Evolutionary conservation across 495 filamentous ascomycete species (phyloP).

Genomic region (Daldinia loculata): DNA sequence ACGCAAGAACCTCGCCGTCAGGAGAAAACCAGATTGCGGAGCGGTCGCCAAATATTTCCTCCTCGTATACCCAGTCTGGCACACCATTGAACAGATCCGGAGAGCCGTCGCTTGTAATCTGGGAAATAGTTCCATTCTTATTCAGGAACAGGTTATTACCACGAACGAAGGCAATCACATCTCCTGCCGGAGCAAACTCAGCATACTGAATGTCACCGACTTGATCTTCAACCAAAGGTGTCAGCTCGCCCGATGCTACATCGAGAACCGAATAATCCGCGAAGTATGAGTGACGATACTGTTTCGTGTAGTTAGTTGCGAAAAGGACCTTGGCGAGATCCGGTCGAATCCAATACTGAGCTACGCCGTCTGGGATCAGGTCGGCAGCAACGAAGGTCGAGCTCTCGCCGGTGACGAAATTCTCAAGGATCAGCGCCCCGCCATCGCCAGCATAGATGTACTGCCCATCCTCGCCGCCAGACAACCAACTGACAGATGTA

Average conservation of each 20-base stretch:
- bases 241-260: slow-evolving; percentile 53
- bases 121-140: slow-evolving; percentile 54
- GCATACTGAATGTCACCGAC: slow-evolving; percentile 66
- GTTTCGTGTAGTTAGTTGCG: slow-evolving; percentile 63
- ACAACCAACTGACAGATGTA: slow-evolving; percentile 58
- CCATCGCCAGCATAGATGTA: slow-evolving; percentile 56
- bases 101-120: slow-evolving; percentile 63
- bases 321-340: slow-evolving; percentile 61
- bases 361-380: slow-evolving; percentile 45
- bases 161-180: slow-evolving; percentile 64
- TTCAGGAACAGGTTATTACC: slow-evolving; percentile 66
- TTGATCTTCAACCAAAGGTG: slow-evolving; percentile 58
- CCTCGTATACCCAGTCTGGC: slow-evolving; percentile 71
- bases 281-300: slow-evolving; percentile 66
- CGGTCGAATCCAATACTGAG: slow-evolving; percentile 48
- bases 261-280: slow-evolving; percentile 65
- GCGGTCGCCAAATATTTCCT: slow-evolving; percentile 64
- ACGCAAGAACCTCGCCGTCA: slow-evolving; percentile 64
- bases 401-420: slow-evolving; percentile 57
- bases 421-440: slow-evolving; percentile 58
- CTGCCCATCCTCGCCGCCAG: slow-evolving; percentile 53
- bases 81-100: slow-evolving; percentile 66
- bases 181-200: slow-evolving; percentile 55
- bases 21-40: slow-evolving; percentile 66
- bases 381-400: slow-evolving; percentile 57